Base-by-base conservation (phyloP, 257 asterid genomes). In the Lantana camara region DNA sequence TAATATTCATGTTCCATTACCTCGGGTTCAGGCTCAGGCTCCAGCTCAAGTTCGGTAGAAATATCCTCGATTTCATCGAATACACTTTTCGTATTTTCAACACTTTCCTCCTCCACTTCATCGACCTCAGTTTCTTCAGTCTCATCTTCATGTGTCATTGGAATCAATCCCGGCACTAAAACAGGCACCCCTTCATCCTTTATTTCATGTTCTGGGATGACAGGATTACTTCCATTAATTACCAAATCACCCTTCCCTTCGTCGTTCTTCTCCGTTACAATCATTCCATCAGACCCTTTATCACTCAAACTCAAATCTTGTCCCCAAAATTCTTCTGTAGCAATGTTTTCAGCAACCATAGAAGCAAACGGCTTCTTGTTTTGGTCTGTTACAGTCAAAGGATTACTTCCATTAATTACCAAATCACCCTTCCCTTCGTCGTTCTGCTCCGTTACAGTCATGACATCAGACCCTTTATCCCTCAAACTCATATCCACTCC, bases 111-210 rank as follows among this genome's bases (percentile, higher is more conserved):
- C 54, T 80, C 73, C 44, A 64, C 72, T 70, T 60, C 53, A 10
- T 35, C 7, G 1, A 35, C 40, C 9, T 35, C 40, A 35, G 9
- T 48, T 57, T 59, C 79, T 52, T 64, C 80, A 53, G 20, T 73
- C 72, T 69, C n/a, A n/a, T n/a, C 85, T 37, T 68, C 73, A 6
- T 19, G 6, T 49, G 78, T 51, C 24, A 60, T 20, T 24, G 80
- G 66, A 63, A 64, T 52, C 57, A 88, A 75, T 17, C 95, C 96
- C 0, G 89, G 95, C 34, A 89, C 87, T 35, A 91, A 59, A 68
- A 81, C 87, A 19, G 81, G 79, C 58, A 64, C 52, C 50, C 53
- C 83, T 16, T 80, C 81, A 9, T 66, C 73, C 13, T 41, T 66
- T 44, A 65, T 54, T 40, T 73, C 82, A 7, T 24, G 57, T 21